Evolutionary conservation across 2,329 filamentous ascomycete genomes (phyloP).

Genomic region (Fusarium brachygibbosum): DNA sequence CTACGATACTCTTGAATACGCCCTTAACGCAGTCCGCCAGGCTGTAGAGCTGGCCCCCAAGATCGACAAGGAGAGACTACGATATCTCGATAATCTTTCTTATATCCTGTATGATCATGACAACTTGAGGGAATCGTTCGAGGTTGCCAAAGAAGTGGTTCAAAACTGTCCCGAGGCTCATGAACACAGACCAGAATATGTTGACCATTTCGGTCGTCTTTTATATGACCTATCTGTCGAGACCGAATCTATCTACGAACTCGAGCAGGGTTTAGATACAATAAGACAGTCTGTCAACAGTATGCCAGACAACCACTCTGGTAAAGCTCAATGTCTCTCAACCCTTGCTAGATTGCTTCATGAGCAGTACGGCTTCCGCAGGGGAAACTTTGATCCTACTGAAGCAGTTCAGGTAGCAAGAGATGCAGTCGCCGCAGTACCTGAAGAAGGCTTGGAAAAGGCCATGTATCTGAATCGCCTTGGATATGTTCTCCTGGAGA

Average conservation of each 20-base stretch:
- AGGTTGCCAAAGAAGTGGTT: background rate
- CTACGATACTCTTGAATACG: background rate
- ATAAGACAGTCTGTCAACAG: background rate
- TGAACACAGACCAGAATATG: background rate
- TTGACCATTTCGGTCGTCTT: background rate
- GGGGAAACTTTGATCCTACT: background rate
- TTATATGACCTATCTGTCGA: background rate
- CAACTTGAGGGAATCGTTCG: background rate
- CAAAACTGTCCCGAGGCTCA: background rate
- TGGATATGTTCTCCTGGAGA: background rate
- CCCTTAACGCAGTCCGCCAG: background rate
- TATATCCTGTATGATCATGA: background rate
- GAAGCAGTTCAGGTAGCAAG: background rate
- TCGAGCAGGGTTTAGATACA: background rate
- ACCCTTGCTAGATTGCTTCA: background rate
- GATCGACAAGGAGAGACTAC: fast-evolving
- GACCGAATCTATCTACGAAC: background rate
- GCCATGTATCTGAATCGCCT: background rate
- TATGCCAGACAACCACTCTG: fast-evolving
- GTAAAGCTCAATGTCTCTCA: background rate
- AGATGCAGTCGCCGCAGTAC: background rate
- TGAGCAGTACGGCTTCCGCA: background rate
- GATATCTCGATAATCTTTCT: background rate
- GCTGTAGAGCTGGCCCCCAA: background rate
- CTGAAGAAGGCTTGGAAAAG: background rate